Base-by-base conservation (phyloP, 371 early-diverging fungal species). In the Syncephalis plumigaleata region DNA sequence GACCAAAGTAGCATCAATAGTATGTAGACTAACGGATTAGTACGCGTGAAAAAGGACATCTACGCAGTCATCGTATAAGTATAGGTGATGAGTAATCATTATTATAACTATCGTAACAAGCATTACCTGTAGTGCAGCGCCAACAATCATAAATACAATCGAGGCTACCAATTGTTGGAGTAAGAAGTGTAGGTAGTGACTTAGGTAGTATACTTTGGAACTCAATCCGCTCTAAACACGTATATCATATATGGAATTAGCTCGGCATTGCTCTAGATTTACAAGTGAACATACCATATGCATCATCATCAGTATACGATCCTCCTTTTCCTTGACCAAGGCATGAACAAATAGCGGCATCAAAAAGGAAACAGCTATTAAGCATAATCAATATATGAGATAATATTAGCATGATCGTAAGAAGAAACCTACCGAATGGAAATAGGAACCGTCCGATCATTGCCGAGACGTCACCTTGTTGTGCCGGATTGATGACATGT, bases 321-420 rank as follows among this genome's bases (percentile, higher is more conserved):
- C 71, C 49, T 81, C 82, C 55, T 81, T 80, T 51, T 79, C 79
- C 49, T 71, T 67, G 40, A 81, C 81, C 3, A 82, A 54, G 16
- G 60, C 67, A 31, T 80, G 61, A 7, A 73, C 74, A 59, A 82
- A 82, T 25, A 79, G 76, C 7, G 82, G 81, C 24, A 84, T 49
- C 55, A 84, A 51, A 61, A 84, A 84, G 7, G 71, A 67, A 11
- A 84, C 65, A 9, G 77, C 84, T 47, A 80, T 82, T 18, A 83
- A 83, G 56, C 68, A 83, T 69, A 40, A n/a, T n/a, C n/a, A 37
- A n/a, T 8, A 80, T 81, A 43, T 80, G 55, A 9, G 71, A 20
- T 3, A 66, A 60, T 9, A 67, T 71, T 45, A 40, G 4, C 21
- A 21, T 16, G 5, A 40, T 40, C 8, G 15, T n/a, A n/a, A 9